Evolutionary conservation across 2,329 filamentous ascomycete genomes (phyloP).

Genomic region (Huntiella savannae): DNA sequence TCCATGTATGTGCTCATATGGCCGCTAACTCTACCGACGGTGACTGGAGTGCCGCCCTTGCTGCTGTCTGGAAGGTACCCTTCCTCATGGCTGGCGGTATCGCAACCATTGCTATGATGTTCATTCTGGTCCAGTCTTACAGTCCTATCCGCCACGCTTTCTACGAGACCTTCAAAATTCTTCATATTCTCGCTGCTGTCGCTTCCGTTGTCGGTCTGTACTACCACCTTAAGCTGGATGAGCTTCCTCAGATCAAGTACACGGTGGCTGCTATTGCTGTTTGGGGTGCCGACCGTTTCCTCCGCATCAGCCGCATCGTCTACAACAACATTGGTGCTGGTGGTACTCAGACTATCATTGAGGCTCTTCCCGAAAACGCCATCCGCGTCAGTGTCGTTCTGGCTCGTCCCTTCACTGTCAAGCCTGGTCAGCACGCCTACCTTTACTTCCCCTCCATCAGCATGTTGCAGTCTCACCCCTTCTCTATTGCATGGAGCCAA

Average conservation of each 20-base stretch:
- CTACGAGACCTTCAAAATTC: constrained; percentile 58
- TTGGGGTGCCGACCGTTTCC: constrained; percentile 45
- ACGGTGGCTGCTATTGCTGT: constrained; percentile 42
- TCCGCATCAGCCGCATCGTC: constrained; percentile 39
- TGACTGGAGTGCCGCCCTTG: constrained; percentile 4
- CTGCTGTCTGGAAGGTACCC: constrained; percentile 4
- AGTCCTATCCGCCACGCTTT: constrained; percentile 58
- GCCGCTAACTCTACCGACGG: constrained; percentile 4
- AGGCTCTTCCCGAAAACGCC: constrained; percentile 59
- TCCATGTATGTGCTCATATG: constrained; percentile 36
- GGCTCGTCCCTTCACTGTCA: constrained; percentile 58
- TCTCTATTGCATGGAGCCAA: constrained; percentile 62
- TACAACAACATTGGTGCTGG: constrained; percentile 49
- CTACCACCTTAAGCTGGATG: constrained; percentile 41
- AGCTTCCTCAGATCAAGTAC: constrained; percentile 36
- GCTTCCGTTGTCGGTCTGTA: constrained; percentile 43
- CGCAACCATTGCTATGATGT: constrained; percentile 36
- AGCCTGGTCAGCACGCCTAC: constrained; percentile 60
- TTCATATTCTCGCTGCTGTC: constrained; percentile 48
- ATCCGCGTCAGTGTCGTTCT: constrained; percentile 54
- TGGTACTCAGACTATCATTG: constrained; percentile 49
- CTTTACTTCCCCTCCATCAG: constrained; percentile 57
- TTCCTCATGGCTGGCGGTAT: constrained; percentile 6
- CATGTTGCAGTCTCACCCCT: constrained; percentile 58
- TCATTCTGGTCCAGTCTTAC: constrained; percentile 47